Evolutionary conservation across 495 filamentous ascomycete genomes (phyloP).

Genomic region (Daldinia grandis): DNA sequence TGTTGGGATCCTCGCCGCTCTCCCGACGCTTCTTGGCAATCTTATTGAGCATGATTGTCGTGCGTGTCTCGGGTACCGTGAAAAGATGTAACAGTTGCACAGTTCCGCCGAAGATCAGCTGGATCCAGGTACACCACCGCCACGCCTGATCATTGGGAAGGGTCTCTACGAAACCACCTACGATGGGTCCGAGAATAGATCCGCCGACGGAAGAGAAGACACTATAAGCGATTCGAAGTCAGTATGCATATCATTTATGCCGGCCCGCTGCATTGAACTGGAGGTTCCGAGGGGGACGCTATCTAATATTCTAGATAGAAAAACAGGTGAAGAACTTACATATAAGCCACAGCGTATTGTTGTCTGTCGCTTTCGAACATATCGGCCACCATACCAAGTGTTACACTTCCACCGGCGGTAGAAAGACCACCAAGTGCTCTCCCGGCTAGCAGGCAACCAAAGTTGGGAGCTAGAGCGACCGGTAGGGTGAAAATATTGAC

Average conservation of each 20-base stretch:
- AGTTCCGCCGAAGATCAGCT: conserved; percentile 74
- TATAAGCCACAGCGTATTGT: conserved; percentile 74
- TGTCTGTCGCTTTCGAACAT: conserved; percentile 79
- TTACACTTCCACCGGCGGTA: conserved; percentile 81
- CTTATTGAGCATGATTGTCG: conserved; percentile 70
- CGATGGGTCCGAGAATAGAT: conserved; percentile 77
- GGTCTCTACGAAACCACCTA: conserved; percentile 78
- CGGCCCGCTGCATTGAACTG: background rate
- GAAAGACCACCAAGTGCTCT: conserved; percentile 74
- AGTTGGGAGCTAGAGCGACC: conserved; percentile 75
- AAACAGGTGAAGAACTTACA: conserved; percentile 31
- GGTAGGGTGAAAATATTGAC: conserved; percentile 82
- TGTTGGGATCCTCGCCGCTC: conserved; percentile 59
- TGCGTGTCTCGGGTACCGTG: conserved; percentile 73
- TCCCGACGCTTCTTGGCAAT: conserved; percentile 72
- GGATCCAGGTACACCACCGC: conserved; percentile 84
- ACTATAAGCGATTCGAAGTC: conserved; percentile 44
- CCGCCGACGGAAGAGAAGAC: conserved; percentile 81
- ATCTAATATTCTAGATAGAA: background rate
- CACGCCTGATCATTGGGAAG: conserved; percentile 58
- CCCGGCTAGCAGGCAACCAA: conserved; percentile 69
- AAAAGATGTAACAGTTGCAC: conserved; percentile 73
- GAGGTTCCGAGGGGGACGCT: background rate
- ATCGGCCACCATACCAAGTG: conserved; percentile 83
- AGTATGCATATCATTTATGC: background rate